phyloP scores from a whole-genome alignment of 305 asterid genomes.

The Withania somnifera region DNA sequence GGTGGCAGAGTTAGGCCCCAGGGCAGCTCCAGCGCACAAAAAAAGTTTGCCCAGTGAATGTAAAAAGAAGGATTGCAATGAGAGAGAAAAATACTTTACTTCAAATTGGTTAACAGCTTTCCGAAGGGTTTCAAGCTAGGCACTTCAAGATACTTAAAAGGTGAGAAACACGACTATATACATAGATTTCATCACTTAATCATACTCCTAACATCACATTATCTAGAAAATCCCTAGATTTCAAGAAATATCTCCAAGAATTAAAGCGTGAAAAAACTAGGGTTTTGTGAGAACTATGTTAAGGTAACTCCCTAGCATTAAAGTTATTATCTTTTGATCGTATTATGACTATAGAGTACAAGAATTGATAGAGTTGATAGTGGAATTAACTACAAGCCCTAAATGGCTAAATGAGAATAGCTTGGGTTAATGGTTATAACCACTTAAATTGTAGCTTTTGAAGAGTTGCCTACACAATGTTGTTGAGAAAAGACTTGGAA shows the following conservation, averaged over 20 bases:
- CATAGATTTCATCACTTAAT: not conserved
- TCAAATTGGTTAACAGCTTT: not conserved
- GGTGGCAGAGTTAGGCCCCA: too few relatives aligned
- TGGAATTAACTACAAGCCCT: too few relatives aligned
- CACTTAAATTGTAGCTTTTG: not conserved
- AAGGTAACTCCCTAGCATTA: not conserved
- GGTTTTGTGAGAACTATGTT: not conserved
- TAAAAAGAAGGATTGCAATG: not conserved
- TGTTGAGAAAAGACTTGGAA: not conserved
- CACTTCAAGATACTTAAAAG: not conserved
- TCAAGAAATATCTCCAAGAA: not conserved
- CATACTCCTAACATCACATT: not conserved
- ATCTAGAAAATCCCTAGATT: not conserved
- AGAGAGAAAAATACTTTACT: not conserved
- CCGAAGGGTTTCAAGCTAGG: not conserved
- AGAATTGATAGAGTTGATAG: not conserved
- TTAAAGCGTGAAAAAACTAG: not conserved
- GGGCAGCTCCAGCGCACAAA: not conserved
- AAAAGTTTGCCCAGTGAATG: not conserved
- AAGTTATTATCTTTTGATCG: not conserved
- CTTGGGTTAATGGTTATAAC: not conserved
- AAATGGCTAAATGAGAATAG: not conserved
- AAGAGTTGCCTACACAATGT: not conserved
- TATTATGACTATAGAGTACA: not conserved
- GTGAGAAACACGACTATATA: not conserved